Evolutionary conservation across 768 basidiomycete genomes (phyloP), one percentile per base, ranked within the genome.

Genomic region (Udeniomyces megalosporus): DNA sequence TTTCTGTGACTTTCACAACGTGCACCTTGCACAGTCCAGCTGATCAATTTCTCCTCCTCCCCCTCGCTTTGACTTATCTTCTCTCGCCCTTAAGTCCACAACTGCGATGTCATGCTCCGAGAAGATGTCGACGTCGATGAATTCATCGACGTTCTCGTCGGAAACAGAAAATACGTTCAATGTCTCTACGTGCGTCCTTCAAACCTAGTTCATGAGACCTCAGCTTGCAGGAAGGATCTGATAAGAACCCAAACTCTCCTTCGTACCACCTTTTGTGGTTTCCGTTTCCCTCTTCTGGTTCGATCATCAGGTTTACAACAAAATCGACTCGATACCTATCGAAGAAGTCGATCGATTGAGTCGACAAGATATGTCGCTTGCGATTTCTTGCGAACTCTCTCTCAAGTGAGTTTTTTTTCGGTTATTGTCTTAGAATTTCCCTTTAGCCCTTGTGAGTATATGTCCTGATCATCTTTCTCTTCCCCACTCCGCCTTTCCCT

Each of bases 121-220:
- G 92, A 99, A 78, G 93, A 99, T 75, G 91, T 95, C 68, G 63
- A 65, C 46, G 51, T 42, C 24, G 63, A 65, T 24, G 51, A 65
- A 29, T 95, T 99, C 70, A 93, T 99, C 66, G 95, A 99, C 71
- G 88, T 96, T n/a, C 78, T 99, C 26, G 87, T 99, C 56, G 95
- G 90, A 83, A 69, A 56, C 55, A 87, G 87, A 87, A 96, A 96
- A 79, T 97, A 97, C 69, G 80, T 95, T 2, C 89, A 88, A 20
- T 93, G 90, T 72, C 79, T 96, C 48, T 96, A 73, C 66, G 64
- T 62, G 58, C 34, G 63, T 60, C n/a, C n/a, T n/a, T n/a, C n/a
- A n/a, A n/a, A n/a, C n/a, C n/a, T n/a, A n/a, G n/a, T n/a, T n/a
- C n/a, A n/a, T n/a, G n/a, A n/a, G n/a, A n/a, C n/a, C n/a, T n/a